phyloP scores from a whole-genome alignment of 2,329 filamentous ascomycete species.

The Fusarium mundagurra region DNA sequence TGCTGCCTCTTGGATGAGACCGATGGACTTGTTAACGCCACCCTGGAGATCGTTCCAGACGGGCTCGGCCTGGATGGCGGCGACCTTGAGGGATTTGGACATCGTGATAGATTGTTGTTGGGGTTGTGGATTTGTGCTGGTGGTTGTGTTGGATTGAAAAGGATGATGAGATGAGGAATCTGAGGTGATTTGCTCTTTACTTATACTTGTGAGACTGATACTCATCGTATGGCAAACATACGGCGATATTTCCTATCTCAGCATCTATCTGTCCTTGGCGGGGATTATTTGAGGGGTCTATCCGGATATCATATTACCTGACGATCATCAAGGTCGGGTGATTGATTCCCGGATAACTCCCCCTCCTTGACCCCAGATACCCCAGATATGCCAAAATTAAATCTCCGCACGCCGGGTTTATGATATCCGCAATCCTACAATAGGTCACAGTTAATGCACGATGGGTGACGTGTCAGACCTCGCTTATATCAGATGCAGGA shows the following conservation, averaged over 20 bases:
- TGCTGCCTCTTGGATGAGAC: conserved; percentile 46
- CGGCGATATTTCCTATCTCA: not conserved
- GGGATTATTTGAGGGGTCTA: not conserved
- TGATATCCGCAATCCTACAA: not conserved
- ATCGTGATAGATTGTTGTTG: not conserved
- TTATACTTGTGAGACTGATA: not conserved
- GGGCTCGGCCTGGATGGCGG: conserved; percentile 42
- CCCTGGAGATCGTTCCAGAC: conserved; percentile 42
- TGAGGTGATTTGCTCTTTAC: not conserved
- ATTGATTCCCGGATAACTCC: not conserved
- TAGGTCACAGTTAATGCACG: not conserved
- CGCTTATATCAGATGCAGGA: not conserved
- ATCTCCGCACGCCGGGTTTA: not conserved
- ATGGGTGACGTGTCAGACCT: not conserved
- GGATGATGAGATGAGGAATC: not conserved
- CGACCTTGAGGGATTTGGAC: conserved; percentile 35
- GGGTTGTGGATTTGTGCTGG: not conserved
- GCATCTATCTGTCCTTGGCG: too few species aligned
- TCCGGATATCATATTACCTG: conserved; percentile 7
- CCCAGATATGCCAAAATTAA: not conserved
- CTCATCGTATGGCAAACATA: accelerated
- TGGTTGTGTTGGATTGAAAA: not conserved
- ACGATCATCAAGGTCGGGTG: not conserved
- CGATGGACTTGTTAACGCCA: conserved; percentile 50
- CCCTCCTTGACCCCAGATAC: not conserved